Evolutionary conservation across 495 filamentous ascomycete genomes (phyloP).

Genomic region (Hypoxylon trugodes): DNA sequence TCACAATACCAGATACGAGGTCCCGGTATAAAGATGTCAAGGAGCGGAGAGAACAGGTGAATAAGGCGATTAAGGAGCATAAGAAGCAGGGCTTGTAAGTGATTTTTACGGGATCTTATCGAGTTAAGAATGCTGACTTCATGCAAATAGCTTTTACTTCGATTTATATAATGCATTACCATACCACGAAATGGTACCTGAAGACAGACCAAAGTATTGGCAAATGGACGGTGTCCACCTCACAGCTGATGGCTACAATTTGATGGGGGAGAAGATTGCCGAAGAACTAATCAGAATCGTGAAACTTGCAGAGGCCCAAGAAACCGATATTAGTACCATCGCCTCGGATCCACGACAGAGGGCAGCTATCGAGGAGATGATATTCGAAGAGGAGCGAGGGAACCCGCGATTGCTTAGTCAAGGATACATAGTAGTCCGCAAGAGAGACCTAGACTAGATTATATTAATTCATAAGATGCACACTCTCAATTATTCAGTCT

Average conservation of each 20-base stretch:
- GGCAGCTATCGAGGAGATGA: slow-evolving; percentile 48
- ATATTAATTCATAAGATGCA: slow-evolving; percentile 5
- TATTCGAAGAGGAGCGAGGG: slow-evolving; percentile 54
- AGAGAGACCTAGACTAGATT: slow-evolving; percentile 52
- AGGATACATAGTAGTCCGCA: slow-evolving; percentile 57
- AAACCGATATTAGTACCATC: slow-evolving; percentile 38
- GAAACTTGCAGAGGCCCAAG: slow-evolving; percentile 46
- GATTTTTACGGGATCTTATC: not conserved
- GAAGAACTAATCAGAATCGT: slow-evolving; percentile 55
- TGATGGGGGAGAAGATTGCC: slow-evolving; percentile 64
- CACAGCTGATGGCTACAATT: slow-evolving; percentile 64
- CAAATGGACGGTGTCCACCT: slow-evolving; percentile 68
- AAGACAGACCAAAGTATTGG: slow-evolving; percentile 59
- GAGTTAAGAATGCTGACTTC: not conserved
- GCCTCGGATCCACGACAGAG: slow-evolving; percentile 37
- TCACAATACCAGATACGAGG: slow-evolving; percentile 65
- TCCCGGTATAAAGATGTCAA: slow-evolving; percentile 41
- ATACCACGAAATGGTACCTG: slow-evolving; percentile 56
- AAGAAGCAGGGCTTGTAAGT: slow-evolving; percentile 57
- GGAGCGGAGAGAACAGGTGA: slow-evolving; percentile 55
- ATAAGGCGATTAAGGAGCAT: slow-evolving; percentile 59
- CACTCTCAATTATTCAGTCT: slow-evolving; percentile 10
- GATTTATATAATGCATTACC: slow-evolving; percentile 63
- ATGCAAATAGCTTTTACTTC: slow-evolving; percentile 55
- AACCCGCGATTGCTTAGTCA: slow-evolving; percentile 50